Percentiles rank a stretch among this genome's conserved stretches.
Conservation (phyloP, 176 grass and related monocot genomes). For the Zea mays region DNA sequence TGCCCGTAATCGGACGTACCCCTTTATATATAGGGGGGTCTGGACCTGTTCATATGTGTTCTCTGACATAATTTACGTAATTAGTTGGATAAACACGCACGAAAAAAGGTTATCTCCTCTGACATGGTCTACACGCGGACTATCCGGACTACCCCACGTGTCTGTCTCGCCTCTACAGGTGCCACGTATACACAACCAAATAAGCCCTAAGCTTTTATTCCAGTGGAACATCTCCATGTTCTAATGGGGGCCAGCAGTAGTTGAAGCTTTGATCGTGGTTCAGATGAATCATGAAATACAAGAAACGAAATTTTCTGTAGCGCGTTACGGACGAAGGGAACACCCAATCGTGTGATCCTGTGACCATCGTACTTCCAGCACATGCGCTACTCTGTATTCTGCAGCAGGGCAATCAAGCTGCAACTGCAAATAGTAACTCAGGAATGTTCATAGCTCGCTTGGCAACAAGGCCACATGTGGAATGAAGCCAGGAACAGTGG, state of each 20-base stretch:
- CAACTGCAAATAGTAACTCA: background rate
- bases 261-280: conserved; percentile 28
- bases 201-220: background rate
- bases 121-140: too few species aligned
- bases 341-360: conserved; percentile 10
- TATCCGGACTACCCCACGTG: too few species aligned
- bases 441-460: background rate
- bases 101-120: too few species aligned
- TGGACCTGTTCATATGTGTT: too few species aligned
- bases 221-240: conserved; percentile 39
- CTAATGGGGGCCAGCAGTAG: conserved; percentile 39
- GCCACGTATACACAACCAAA: too few species aligned
- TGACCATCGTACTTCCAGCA: conserved; percentile 3
- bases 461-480: background rate
- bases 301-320: background rate
- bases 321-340: conserved; percentile 9
- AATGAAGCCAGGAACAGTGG: background rate
- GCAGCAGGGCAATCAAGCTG: background rate
- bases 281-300: conserved; percentile 35
- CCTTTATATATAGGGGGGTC: too few species aligned
- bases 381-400: conserved; percentile 6
- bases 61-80: too few species aligned
- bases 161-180: too few species aligned
- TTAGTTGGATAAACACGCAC: too few species aligned
- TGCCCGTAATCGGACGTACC: too few species aligned